These are phyloP conservation scores for Rhodotorula glutinis DNA, from an alignment of 1,284 basidiomycete genomes.

Conservation along the genomic window DNA sequence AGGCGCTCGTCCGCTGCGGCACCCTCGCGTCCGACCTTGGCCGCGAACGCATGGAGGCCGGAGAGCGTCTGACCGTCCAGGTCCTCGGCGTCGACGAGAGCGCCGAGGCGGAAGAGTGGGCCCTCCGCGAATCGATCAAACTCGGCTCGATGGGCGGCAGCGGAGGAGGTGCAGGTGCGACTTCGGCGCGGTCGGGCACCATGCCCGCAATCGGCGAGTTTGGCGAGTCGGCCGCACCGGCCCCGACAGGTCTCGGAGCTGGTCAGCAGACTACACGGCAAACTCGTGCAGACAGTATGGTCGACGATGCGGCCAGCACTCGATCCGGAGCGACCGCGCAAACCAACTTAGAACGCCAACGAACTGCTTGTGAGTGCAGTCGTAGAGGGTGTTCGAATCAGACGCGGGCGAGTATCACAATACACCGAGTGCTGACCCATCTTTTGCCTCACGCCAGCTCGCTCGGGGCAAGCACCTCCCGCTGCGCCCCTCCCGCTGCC, in stretches of 20 bases:
- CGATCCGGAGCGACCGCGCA: constrained; percentile 5
- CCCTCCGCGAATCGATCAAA: constrained; percentile 26
- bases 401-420: too few species aligned
- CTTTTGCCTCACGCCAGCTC: background rate
- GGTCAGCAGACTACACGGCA: too few species aligned
- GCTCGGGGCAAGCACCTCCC: constrained; percentile 7
- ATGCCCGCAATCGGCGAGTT: constrained; percentile 19
- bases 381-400: too few species aligned
- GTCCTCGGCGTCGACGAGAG: constrained; percentile 36
- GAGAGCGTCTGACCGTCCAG: constrained; percentile 43
- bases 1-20: constrained; percentile 43
- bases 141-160: constrained; percentile 8
- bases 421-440: background rate
- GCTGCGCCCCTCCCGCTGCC: constrained; percentile 28
- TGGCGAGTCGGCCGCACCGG: constrained; percentile 6
- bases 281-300: too few species aligned
- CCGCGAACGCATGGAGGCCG: constrained; percentile 46
- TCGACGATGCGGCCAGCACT: constrained; percentile 8
- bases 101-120: constrained; percentile 34
- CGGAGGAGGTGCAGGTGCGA: background rate
- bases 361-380: too few species aligned
- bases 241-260: background rate
- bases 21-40: constrained; percentile 45
- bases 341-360: too few species aligned
- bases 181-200: background rate